Conservation (phyloP, 2,329 filamentous ascomycete species). For the Hortaea werneckii region DNA sequence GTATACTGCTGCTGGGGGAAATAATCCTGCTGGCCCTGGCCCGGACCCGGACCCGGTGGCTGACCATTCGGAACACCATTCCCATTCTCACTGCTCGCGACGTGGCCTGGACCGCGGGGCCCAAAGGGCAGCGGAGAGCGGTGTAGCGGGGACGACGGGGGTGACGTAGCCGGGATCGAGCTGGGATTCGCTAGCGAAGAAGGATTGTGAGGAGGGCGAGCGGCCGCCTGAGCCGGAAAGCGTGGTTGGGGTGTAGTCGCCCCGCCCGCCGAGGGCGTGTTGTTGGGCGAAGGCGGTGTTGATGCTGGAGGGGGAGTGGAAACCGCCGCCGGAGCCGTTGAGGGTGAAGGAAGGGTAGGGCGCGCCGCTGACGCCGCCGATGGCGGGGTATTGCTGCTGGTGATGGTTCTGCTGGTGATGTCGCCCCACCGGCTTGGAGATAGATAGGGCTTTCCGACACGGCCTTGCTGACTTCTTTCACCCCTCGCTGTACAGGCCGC, state of each 20-base stretch:
- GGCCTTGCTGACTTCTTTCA: constrained; percentile 67
- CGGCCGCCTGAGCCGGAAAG: no score
- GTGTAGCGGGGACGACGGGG: constrained; percentile 64
- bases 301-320: constrained; percentile 11
- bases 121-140: constrained; percentile 79
- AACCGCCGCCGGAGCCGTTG: no score
- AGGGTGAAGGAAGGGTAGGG: no score
- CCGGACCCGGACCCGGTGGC: no score
- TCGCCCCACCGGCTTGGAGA: constrained; percentile 30
- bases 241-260: no score
- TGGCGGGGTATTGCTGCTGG: constrained; percentile 7
- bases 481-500: constrained; percentile 68
- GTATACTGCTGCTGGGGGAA: no score
- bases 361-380: no score
- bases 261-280: not conserved
- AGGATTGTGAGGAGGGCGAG: no score
- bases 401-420: constrained; percentile 26
- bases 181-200: no score
- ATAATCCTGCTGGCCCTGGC: no score
- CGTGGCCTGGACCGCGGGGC: constrained; percentile 85
- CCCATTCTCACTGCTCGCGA: constrained; percentile 29
- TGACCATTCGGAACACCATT: constrained; percentile 4
- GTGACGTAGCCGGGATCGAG: constrained; percentile 32
- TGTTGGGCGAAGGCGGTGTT: constrained; percentile 16
- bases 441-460: constrained; percentile 60